phyloP scores from a whole-genome alignment of 371 early-diverging fungal genomes.

The Mucor ambiguus region DNA sequence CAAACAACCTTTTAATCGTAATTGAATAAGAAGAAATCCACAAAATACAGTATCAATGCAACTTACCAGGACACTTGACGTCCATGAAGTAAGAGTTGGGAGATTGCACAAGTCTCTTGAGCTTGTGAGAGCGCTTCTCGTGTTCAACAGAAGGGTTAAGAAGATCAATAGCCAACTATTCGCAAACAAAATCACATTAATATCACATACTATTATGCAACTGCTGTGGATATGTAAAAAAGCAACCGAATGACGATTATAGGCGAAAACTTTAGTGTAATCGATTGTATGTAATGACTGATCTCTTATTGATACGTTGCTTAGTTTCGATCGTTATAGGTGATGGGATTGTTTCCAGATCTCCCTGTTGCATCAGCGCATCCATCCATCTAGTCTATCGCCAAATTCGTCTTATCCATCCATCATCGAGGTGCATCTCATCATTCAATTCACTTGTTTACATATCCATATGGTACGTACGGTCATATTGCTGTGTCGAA shows the following conservation, averaged over 20 bases:
- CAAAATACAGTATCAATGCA: background rate
- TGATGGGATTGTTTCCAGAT: background rate
- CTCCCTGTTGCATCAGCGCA: conserved; percentile 19
- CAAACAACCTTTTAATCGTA: conserved; percentile 78
- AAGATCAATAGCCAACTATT: conserved; percentile 96
- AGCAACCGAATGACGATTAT: background rate
- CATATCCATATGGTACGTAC: conserved; percentile 26
- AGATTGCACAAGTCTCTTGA: conserved; percentile 98
- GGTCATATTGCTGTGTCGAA: conserved; percentile 43
- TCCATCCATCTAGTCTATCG: conserved; percentile 31
- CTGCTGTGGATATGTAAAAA: background rate
- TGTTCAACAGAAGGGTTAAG: conserved; percentile 95
- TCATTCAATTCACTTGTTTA: conserved; percentile 6
- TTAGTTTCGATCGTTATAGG: background rate
- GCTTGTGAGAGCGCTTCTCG: conserved; percentile 96
- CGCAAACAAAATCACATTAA: conserved; percentile 1
- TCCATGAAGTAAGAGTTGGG: conserved; percentile 99
- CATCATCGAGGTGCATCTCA: background rate
- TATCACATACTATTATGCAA: conserved; percentile 1
- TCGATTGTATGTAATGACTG: background rate
- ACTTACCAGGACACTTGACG: conserved; percentile 94
- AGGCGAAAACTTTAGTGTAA: background rate
- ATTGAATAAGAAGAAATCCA: background rate
- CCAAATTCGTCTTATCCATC: conserved; percentile 12
- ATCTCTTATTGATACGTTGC: background rate